These are phyloP conservation scores for Plasmodium gallinaceum DNA, from an alignment of 169 alveolate genomes.

Conservation along the genomic window DNA sequence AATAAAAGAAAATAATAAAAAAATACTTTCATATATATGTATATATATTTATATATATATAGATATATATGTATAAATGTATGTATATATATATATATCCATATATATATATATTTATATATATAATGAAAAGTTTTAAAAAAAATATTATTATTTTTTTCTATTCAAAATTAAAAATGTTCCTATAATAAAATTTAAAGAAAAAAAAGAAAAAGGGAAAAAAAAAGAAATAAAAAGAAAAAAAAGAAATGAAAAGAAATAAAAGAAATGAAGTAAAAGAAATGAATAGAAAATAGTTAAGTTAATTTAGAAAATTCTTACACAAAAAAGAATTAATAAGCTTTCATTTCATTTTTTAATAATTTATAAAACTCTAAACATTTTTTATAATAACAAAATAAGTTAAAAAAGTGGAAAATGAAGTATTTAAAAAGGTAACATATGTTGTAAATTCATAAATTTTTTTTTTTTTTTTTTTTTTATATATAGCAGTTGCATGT, in stretches of 20 bases:
- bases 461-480: neutral
- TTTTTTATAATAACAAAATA: neutral
- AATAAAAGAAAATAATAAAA: neutral
- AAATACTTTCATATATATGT: neutral
- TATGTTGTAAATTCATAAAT: too few species aligned
- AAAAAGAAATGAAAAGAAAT: too few species aligned
- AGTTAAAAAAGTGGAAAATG: neutral
- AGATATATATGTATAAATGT: neutral
- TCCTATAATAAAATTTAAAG: conserved; percentile 1
- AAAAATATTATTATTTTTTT: neutral
- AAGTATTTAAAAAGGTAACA: neutral
- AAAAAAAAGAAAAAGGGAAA: neutral
- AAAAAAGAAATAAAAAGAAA: neutral
- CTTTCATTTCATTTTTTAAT: neutral
- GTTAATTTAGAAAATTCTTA: conserved; percentile 6
- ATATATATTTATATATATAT: neutral
- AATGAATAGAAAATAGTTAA: neutral
- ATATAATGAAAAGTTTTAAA: neutral
- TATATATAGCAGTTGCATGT: neutral
- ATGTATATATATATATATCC: neutral
- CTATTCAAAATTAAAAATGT: neutral
- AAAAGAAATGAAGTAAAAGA: too few species aligned
- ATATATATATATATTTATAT: neutral
- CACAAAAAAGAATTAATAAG: neutral
- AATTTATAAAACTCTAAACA: neutral